Evolutionary conservation across 768 basidiomycete genomes (phyloP), one percentile per base, ranked within the genome.

Genomic region (Termitomyces sp.): DNA sequence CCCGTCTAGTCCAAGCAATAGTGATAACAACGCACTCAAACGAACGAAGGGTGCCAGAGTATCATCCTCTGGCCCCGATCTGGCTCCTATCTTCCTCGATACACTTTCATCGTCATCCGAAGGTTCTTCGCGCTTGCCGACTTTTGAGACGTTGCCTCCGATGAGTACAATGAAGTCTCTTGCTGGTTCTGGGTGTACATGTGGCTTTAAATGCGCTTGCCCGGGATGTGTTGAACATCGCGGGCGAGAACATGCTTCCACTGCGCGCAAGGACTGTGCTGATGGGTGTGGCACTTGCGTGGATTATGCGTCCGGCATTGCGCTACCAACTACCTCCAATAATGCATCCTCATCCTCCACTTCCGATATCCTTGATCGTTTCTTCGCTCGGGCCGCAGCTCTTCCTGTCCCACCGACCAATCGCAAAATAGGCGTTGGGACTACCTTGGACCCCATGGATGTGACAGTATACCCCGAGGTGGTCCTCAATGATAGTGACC

Each of bases 171-270:
- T 86, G 45, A 72, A 74, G 22, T 84, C 85, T 5, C 68, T 86
- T 13, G 85, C 86, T 2, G 85, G 82, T 14, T 79, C 87, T 2
- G 87, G 85, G 2, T 91, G 89, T 66, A 87, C 84, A 8, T 90
- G 89, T 65, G 88, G 88, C 32, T 68, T 82, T 44, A 72, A 73
- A 42, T 92, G 89, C 65, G 78, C 78, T 14, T 92, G 89, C 69
- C 88, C 88, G 0, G 88, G 88, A 35, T 92, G 89, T 65, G 68
- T 80, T 10, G 78, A 87, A 63, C 89, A 91, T 65, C 84, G 87
- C n/a, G 82, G 83, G 1, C 57, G 69, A 18, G 75, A 76, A 18
- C 68, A 83, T 58, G 78, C 72, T 20, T 75, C 75, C 46, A 64
- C 74, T 18, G 77, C 82, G 47, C 80, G 79, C 54, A 70, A 64